Evolutionary conservation across 2,329 filamentous ascomycete genomes (phyloP), one percentile per base, ranked within the genome.

Genomic region (Aspergillus ibericus): DNA sequence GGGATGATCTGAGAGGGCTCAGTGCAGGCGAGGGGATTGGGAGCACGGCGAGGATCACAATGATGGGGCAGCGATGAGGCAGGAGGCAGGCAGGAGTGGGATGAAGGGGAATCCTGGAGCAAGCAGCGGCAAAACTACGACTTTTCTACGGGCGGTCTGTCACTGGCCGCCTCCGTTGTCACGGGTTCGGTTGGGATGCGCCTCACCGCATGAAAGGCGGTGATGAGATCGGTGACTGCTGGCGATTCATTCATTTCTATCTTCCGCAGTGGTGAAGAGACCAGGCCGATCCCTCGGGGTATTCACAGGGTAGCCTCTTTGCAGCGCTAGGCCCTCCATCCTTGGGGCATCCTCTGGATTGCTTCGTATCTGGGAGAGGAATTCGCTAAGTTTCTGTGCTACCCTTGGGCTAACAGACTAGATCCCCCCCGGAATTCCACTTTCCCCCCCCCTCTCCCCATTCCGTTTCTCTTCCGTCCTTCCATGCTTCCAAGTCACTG

Each of bases 141-240:
- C 57, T 63, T 63, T 66, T 57, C 55, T 59, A 64, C 61, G 69
- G 72, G 74, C 73, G 74, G 74, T 75, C 71, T 73, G 69, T 61
- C 55, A 50, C 51, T 42, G 59, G 57, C 65, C 61, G 59, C 56
- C 51, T 56, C 53, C 50, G 27, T 42, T 35, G 56, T 59, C 60
- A 64, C 63, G 65, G 61, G 63, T 51, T 53, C 36, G 60, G 44
- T 59, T 65, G 63, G 55, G 65, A 71, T 65, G 63, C 53, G 62
- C 69, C 72, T 74, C 72, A 74, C 72, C 72, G 72, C 72, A 74
- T 67, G 63, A 67, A 72, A 73, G 72, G 72, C 72, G 72, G 72
- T 74, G 71, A 73, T 74, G 65, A 65, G 59, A 63, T 69, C 67
- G 67, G 67, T 69, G 61, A 68, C 58, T 53, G 36, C 8, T 47